These are phyloP conservation scores for Hirsutella rhossiliensis DNA, from an alignment of 2,329 filamentous ascomycete species.

Conservation along the genomic window DNA sequence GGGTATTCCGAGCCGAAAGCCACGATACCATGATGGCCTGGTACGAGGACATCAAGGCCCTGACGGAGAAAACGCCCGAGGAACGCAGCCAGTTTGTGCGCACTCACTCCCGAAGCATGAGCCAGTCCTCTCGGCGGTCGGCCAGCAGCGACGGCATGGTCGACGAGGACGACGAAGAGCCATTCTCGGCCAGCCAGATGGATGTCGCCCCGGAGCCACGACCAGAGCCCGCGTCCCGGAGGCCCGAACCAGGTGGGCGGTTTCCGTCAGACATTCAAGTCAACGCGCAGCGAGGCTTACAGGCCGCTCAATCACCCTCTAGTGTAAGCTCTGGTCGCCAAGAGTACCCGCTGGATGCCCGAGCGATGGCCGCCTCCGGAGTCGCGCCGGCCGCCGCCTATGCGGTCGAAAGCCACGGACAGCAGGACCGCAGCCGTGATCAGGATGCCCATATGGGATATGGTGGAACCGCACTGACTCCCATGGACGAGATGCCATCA, in stretches of 20 bases:
- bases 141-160: slow-evolving; percentile 67
- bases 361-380: slow-evolving; percentile 46
- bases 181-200: slow-evolving; percentile 39
- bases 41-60: slow-evolving; percentile 81
- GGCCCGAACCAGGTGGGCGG: slow-evolving; percentile 85
- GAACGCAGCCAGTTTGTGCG: slow-evolving; percentile 82
- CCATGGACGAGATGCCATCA: slow-evolving; percentile 36
- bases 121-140: slow-evolving; percentile 50
- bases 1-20: slow-evolving; percentile 60
- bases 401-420: slow-evolving; percentile 18
- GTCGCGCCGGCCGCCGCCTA: slow-evolving; percentile 28
- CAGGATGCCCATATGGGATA: slow-evolving; percentile 22
- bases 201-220: slow-evolving; percentile 33
- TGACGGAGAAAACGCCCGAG: slow-evolving; percentile 81
- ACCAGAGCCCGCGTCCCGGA: slow-evolving; percentile 42
- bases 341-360: slow-evolving; percentile 34
- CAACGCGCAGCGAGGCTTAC: slow-evolving; percentile 65
- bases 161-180: slow-evolving; percentile 58
- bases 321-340: slow-evolving; percentile 61
- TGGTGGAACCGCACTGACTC: slow-evolving; percentile 30
- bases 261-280: slow-evolving; percentile 92
- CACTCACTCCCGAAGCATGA: slow-evolving; percentile 66
- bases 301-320: slow-evolving; percentile 66
- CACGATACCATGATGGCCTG: slow-evolving; percentile 96
- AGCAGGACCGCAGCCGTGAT: slow-evolving; percentile 12